Evolutionary conservation across 169 alveolate species (phyloP).

Genomic region (Neospora caninum): DNA sequence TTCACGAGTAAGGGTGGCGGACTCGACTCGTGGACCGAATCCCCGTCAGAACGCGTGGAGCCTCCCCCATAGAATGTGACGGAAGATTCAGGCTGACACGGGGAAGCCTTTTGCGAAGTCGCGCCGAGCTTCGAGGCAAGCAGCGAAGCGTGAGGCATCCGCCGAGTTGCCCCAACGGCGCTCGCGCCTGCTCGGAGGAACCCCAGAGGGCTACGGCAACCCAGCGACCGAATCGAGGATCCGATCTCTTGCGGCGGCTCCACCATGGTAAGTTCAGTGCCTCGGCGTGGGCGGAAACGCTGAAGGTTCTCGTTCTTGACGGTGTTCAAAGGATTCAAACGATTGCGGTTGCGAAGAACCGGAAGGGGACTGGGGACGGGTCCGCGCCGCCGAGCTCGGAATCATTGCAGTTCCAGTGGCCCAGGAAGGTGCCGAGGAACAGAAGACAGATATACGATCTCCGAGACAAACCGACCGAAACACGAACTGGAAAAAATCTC

Average conservation of each 20-base stretch:
- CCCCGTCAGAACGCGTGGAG: neutral
- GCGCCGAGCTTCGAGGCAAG: neutral
- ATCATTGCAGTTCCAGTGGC: too few relatives aligned
- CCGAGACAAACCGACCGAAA: too few relatives aligned
- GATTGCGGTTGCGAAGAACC: too few relatives aligned
- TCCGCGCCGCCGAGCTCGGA: too few relatives aligned
- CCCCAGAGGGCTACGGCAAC: neutral
- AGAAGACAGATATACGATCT: too few relatives aligned
- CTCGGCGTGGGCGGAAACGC: neutral
- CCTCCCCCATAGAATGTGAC: neutral
- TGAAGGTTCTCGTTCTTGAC: too few relatives aligned
- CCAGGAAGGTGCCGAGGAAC: too few relatives aligned
- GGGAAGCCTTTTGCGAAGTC: neutral
- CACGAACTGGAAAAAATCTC: too few relatives aligned
- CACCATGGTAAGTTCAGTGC: neutral
- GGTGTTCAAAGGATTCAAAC: too few relatives aligned
- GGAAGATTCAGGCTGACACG: neutral
- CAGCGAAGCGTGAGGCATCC: neutral
- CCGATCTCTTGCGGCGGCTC: neutral
- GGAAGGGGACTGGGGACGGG: too few relatives aligned
- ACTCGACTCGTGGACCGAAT: neutral
- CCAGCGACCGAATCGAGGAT: neutral
- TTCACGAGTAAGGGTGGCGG: neutral
- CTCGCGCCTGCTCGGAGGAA: neutral
- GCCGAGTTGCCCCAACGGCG: neutral